Percentiles rank a stretch among this genome's conserved stretches.
Conservation (phyloP, 805 yeast species). For the Vanderwaltozyma polyspora region DNA sequence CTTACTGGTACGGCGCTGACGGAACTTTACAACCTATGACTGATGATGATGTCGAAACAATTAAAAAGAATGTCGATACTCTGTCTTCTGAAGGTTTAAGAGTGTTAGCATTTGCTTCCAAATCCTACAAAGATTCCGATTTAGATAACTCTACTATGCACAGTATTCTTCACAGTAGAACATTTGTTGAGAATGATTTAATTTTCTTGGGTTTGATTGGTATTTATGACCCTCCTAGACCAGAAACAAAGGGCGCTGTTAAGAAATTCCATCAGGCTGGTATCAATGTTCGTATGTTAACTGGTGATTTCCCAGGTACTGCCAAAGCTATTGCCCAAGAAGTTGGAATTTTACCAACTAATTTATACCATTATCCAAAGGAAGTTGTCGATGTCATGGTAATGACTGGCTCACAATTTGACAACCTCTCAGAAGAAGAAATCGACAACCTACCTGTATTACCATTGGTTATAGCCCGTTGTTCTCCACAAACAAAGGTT, state of each 20-base stretch:
- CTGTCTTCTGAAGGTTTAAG: constrained; percentile 80
- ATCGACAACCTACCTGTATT: constrained; percentile 62
- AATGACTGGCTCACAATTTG: constrained; percentile 77
- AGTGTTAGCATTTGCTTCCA: constrained; percentile 65
- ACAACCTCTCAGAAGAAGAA: constrained; percentile 54
- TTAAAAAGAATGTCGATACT: constrained; percentile 45
- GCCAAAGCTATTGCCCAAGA: constrained; percentile 78
- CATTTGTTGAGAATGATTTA: constrained; percentile 45
- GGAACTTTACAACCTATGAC: constrained; percentile 40
- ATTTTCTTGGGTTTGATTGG: constrained; percentile 80
- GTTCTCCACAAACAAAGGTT: constrained; percentile 89
- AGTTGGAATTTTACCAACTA: constrained; percentile 73
- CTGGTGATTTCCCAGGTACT: constrained; percentile 86
- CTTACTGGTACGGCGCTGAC: constrained; percentile 47
- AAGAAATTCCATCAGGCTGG: constrained; percentile 78
- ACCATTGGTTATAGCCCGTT: constrained; percentile 86
- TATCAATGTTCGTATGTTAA: constrained; percentile 95
- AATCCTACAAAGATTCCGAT: constrained; percentile 23
- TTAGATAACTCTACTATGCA: constrained; percentile 23
- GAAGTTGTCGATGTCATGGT: constrained; percentile 46
- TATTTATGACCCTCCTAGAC: constrained; percentile 96
- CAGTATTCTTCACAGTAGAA: constrained; percentile 19
- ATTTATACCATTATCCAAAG: constrained; percentile 29
- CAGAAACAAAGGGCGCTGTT: constrained; percentile 67
- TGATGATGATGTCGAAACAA: constrained; percentile 34